Percentiles rank a stretch among this genome's conserved stretches.
Conservation (phyloP, 202 grass and related monocot genomes). For the Bolboschoenoplectus hybrid region DNA sequence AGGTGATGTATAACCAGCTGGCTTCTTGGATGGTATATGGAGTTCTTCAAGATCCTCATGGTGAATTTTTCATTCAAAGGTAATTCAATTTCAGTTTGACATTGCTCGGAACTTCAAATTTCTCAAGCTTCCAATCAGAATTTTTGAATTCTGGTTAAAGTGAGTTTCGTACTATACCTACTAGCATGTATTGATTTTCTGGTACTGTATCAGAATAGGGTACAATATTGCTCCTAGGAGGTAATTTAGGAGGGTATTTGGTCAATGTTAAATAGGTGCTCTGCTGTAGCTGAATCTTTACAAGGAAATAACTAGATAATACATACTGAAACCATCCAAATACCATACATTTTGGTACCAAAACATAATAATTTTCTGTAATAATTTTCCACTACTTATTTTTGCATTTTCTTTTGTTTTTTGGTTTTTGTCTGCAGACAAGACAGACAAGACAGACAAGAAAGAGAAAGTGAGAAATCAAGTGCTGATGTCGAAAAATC, state of each 20-base stretch:
- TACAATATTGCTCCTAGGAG: neutral
- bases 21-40: constrained; percentile 95
- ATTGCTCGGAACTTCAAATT: neutral
- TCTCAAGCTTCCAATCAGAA: neutral
- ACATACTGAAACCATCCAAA: neutral
- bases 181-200: constrained; percentile 1
- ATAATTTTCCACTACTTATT: neutral
- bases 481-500: constrained; percentile 56
- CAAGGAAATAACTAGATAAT: neutral
- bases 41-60: constrained; percentile 96
- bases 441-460: constrained; percentile 47
- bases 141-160: neutral
- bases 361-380: neutral
- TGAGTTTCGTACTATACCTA: neutral
- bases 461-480: constrained; percentile 39
- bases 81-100: constrained; percentile 47
- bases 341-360: neutral
- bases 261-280: neutral
- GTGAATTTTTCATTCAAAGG: constrained; percentile 97
- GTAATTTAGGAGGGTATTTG: constrained; percentile 13
- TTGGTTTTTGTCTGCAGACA: constrained; percentile 28
- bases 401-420: neutral
- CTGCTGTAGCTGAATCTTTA: constrained; percentile 2
- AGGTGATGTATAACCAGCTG: constrained; percentile 98
- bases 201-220: neutral